These are phyloP conservation scores for Fusarium graminum DNA, from an alignment of 2,329 filamentous ascomycete species.

Conservation along the genomic window DNA sequence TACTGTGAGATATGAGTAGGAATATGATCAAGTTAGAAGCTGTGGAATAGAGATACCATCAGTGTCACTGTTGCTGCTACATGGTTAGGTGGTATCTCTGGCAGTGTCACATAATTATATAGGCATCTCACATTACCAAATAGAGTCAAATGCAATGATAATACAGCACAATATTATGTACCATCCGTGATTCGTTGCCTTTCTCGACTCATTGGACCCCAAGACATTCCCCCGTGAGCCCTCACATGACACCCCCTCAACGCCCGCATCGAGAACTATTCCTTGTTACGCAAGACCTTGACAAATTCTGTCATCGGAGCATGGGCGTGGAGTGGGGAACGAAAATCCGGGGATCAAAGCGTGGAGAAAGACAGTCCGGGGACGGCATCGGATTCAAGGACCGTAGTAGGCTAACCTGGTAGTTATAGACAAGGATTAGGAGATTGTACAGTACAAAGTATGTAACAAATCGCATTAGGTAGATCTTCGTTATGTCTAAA, in stretches of 20 bases:
- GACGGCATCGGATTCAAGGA: constrained; percentile 15
- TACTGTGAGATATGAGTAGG: background rate
- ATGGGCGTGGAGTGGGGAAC: constrained; percentile 19
- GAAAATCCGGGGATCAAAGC: constrained; percentile 41
- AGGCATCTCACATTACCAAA: no score
- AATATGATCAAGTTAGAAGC: background rate
- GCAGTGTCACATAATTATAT: background rate
- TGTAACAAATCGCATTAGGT: constrained; percentile 8
- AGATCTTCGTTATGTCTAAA: constrained; percentile 33
- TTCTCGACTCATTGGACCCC: constrained; percentile 1
- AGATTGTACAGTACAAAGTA: background rate
- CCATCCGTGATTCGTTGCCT: constrained; percentile 4
- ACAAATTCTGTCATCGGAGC: constrained; percentile 23
- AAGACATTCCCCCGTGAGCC: constrained; percentile 19
- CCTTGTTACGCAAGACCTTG: constrained; percentile 29
- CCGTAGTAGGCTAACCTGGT: constrained; percentile 18
- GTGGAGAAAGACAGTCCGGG: constrained; percentile 30
- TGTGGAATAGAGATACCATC: background rate
- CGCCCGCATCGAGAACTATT: constrained; percentile 13
- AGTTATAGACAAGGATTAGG: background rate
- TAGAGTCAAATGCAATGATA: background rate
- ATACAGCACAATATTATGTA: background rate
- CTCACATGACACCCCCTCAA: constrained; percentile 42
- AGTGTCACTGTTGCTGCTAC: background rate
- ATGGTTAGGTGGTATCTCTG: background rate